Conservation (phyloP, 139 green algal species). For the Axilococcus clingmanii region DNA sequence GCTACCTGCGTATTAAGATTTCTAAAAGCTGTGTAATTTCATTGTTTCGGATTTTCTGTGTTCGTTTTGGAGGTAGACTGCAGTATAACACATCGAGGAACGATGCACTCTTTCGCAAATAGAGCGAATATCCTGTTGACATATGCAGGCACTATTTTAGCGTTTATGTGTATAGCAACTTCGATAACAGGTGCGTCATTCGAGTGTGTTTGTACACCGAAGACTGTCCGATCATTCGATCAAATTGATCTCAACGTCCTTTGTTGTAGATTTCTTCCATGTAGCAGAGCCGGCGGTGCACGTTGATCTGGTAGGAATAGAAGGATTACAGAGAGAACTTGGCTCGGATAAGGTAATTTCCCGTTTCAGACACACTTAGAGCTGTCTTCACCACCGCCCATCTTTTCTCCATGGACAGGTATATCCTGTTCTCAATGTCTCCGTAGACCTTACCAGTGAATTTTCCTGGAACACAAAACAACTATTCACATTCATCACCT, state of each 20-base stretch:
- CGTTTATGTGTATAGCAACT: constrained; percentile 5
- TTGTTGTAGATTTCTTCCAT: constrained; percentile 23
- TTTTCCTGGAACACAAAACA: constrained; percentile 89
- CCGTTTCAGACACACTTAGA: neutral
- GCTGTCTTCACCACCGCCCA: neutral
- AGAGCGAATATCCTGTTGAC: constrained; percentile 15
- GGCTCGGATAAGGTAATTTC: constrained; percentile 9
- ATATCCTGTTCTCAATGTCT: constrained; percentile 43
- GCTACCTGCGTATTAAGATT: neutral
- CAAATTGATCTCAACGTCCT: neutral
- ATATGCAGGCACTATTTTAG: constrained; percentile 16
- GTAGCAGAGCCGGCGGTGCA: neutral
- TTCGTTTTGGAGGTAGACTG: neutral
- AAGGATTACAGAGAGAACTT: constrained; percentile 19
- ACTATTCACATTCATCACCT: constrained; percentile 59
- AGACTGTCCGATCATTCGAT: neutral
- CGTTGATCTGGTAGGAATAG: constrained; percentile 4
- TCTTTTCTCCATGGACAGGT: constrained; percentile 30
- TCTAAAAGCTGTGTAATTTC: neutral
- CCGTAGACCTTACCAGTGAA: constrained; percentile 52
- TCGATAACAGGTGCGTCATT: constrained; percentile 14
- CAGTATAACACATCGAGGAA: neutral
- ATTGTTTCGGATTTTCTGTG: neutral
- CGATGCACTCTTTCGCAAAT: constrained; percentile 6
- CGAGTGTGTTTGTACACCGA: neutral